Evolutionary conservation across 1,284 basidiomycete genomes (phyloP).

Genomic region (Bjerkandera adusta): DNA sequence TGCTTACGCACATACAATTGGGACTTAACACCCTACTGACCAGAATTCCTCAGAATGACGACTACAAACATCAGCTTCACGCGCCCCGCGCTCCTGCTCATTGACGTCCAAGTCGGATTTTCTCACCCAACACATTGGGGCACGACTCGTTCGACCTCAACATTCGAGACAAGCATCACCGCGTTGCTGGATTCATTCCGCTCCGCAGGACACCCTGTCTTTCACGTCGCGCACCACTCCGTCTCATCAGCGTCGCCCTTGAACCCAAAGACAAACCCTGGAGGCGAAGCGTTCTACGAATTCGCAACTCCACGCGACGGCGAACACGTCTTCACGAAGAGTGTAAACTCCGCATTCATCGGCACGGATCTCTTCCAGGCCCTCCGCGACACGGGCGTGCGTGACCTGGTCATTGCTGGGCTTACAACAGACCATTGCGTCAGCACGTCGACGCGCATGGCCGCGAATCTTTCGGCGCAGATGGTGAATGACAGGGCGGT

Average conservation of each 20-base stretch:
- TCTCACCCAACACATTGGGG: slow-evolving; percentile 8
- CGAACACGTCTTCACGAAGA: slow-evolving; percentile 14
- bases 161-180: slow-evolving; percentile 5
- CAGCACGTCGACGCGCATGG: slow-evolving; percentile 28
- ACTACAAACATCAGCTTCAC: slow-evolving; percentile 1
- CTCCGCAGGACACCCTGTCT: not conserved
- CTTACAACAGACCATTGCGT: slow-evolving; percentile 27
- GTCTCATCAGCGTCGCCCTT: slow-evolving; percentile 4
- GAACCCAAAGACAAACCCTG: slow-evolving; percentile 7
- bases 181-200: slow-evolving; percentile 15
- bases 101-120: slow-evolving; percentile 11
- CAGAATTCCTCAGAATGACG: no score
- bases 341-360: slow-evolving; percentile 16
- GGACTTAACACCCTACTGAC: no score
- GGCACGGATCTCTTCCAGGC: slow-evolving; percentile 21
- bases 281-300: slow-evolving; percentile 12
- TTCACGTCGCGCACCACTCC: slow-evolving; percentile 17
- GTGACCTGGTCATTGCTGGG: slow-evolving; percentile 23
- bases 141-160: slow-evolving; percentile 8
- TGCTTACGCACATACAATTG: no score
- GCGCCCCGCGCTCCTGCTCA: slow-evolving; percentile 7
- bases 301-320: slow-evolving; percentile 9
- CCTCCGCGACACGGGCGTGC: slow-evolving; percentile 18
- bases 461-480: slow-evolving; percentile 25
- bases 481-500: no score